A percentile compares a stretch with the other conserved stretches of the same genome.
phyloP scores from a whole-genome alignment of 2,329 filamentous ascomycete genomes.

The Aspergillus caelatus region DNA sequence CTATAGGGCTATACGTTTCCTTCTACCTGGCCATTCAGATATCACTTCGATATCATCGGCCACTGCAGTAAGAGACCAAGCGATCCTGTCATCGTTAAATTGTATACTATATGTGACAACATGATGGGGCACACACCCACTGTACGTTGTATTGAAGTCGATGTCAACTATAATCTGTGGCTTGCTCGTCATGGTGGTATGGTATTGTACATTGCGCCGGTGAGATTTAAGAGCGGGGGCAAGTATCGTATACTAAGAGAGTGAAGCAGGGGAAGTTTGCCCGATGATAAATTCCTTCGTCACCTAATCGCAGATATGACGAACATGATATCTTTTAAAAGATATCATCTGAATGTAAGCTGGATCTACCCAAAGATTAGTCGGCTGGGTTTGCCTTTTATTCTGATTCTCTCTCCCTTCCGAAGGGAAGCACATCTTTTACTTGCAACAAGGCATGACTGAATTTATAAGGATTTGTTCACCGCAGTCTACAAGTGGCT shows the following conservation, averaged over 20 bases:
- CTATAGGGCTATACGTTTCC: constrained; percentile 22
- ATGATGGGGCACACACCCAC: constrained; percentile 21
- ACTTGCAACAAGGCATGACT: no score
- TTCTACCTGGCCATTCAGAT: constrained; percentile 28
- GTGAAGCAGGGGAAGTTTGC: neutral
- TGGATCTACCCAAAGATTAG: no score
- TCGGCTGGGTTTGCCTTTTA: no score
- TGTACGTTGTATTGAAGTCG: constrained; percentile 37
- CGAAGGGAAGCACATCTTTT: no score
- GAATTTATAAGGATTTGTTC: no score
- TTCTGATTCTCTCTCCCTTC: no score
- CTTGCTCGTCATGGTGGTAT: neutral
- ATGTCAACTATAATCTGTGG: constrained; percentile 26
- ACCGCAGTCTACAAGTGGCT: no score
- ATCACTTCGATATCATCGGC: constrained; percentile 24
- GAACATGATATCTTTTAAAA: neutral
- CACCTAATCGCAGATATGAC: neutral
- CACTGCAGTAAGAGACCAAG: constrained; percentile 21
- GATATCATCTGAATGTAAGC: no score
- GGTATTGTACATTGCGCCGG: neutral
- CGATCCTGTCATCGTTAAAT: constrained; percentile 14
- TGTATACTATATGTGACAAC: neutral
- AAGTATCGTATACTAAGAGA: no score
- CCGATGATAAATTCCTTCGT: neutral
- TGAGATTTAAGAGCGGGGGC: no score